Conservation (phyloP, 371 early-diverging fungal genomes). For the Amoeboaphelidium protococcarum region DNA sequence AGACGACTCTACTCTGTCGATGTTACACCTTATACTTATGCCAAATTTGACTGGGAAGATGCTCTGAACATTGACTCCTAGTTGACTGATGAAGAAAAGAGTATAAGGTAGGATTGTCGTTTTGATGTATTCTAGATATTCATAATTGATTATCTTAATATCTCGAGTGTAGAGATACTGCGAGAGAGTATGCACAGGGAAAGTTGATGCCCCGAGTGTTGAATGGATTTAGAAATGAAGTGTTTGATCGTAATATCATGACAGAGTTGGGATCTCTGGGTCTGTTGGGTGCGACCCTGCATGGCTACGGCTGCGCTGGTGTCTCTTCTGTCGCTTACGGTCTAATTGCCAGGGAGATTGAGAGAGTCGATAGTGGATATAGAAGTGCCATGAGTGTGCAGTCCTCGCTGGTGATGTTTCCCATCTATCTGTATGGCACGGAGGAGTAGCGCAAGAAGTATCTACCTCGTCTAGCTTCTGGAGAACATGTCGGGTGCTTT, state of each 20-base stretch:
- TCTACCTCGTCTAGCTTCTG: constrained; percentile 71
- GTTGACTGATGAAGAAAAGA: constrained; percentile 65
- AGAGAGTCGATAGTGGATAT: constrained; percentile 85
- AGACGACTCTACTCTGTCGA: no score
- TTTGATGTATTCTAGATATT: not conserved
- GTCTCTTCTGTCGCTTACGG: constrained; percentile 93
- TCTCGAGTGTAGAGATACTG: constrained; percentile 32
- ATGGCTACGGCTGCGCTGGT: constrained; percentile 91
- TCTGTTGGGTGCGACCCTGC: constrained; percentile 73
- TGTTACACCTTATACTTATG: not conserved
- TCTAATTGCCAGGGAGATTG: constrained; percentile 81
- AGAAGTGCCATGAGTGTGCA: constrained; percentile 95
- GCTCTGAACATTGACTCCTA: constrained; percentile 53
- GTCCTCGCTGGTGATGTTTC: constrained; percentile 90
- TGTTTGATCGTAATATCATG: constrained; percentile 69
- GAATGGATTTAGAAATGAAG: constrained; percentile 59
- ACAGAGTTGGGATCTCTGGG: constrained; percentile 83
- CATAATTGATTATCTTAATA: no score
- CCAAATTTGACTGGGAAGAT: constrained; percentile 17
- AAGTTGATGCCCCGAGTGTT: constrained; percentile 63
- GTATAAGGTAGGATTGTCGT: constrained; percentile 25
- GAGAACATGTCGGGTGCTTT: constrained; percentile 69
- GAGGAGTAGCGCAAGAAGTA: constrained; percentile 71
- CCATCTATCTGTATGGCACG: constrained; percentile 81
- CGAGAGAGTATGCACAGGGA: constrained; percentile 59